Conservation (phyloP, 176 grass and related monocot species). For the Aegilops umbellulata region DNA sequence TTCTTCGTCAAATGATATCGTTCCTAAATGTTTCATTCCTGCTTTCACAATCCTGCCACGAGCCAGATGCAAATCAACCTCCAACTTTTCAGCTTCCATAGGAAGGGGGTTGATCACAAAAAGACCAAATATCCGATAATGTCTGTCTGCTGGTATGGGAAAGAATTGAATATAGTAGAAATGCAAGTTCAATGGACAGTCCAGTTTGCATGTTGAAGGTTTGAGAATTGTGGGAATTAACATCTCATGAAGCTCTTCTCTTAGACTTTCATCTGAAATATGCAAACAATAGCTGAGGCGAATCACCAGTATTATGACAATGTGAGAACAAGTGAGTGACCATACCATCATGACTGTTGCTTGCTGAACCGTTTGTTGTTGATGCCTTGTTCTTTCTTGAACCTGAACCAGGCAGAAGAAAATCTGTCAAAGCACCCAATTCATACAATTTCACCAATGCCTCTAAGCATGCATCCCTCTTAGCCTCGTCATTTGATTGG, state of each 20-base stretch:
- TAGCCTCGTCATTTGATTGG: constrained; percentile 86
- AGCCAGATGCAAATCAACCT: constrained; percentile 83
- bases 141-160: constrained; percentile 73
- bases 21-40: constrained; percentile 60
- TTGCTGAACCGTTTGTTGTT: constrained; percentile 31
- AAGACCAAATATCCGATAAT: constrained; percentile 90
- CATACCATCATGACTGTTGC: constrained; percentile 54
- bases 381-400: constrained; percentile 51
- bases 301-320: constrained; percentile 23
- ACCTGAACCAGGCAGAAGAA: constrained; percentile 74
- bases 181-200: constrained; percentile 55
- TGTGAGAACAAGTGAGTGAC: constrained; percentile 11
- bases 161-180: constrained; percentile 83
- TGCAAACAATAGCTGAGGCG: constrained; percentile 32
- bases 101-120: constrained; percentile 74
- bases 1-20: constrained; percentile 58
- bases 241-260: constrained; percentile 91
- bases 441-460: constrained; percentile 80
- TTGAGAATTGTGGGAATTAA: constrained; percentile 68
- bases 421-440: constrained; percentile 83
- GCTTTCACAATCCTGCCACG: constrained; percentile 78
- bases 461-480: constrained; percentile 78
- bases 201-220: constrained; percentile 39
- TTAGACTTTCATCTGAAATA: constrained; percentile 79
- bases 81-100: constrained; percentile 72